Conservation (phyloP, 2,329 filamentous ascomycete genomes). For the Blumeriella jaapii region DNA sequence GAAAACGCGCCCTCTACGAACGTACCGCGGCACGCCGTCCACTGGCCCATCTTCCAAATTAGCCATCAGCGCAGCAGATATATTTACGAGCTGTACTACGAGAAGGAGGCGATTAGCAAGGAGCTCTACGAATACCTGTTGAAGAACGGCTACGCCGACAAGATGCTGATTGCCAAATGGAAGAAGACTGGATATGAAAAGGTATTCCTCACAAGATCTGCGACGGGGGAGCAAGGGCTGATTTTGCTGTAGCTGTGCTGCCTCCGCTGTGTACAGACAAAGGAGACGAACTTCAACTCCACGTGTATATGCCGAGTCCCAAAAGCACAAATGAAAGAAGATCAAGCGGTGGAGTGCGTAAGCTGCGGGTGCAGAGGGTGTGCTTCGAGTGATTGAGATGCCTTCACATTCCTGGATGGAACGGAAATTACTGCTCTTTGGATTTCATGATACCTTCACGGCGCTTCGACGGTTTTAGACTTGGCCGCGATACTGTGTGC, state of each 20-base stretch:
- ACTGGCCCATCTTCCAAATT: conserved; percentile 98
- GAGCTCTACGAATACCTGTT: conserved; percentile 89
- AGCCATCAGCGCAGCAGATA: conserved; percentile 85
- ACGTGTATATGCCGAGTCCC: conserved; percentile 97
- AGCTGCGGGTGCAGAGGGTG: conserved; percentile 91
- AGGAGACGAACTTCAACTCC: conserved; percentile 97
- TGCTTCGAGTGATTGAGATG: conserved; percentile 67
- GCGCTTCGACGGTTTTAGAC: conserved; percentile 7
- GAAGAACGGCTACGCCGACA: conserved; percentile 93
- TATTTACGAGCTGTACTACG: conserved; percentile 95
- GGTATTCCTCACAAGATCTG: conserved; percentile 36
- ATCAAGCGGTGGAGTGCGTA: conserved; percentile 84
- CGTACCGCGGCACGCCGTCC: conserved; percentile 74
- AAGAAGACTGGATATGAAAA: conserved; percentile 99
- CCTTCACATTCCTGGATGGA: not conserved
- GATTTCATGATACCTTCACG: conserved; percentile 17
- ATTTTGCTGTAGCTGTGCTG: conserved; percentile 62
- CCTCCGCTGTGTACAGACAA: conserved; percentile 93
- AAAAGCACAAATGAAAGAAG: conserved; percentile 77
- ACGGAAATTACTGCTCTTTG: not conserved
- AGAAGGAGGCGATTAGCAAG: conserved; percentile 90
- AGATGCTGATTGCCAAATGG: conserved; percentile 96
- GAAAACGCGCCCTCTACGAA: conserved; percentile 78
- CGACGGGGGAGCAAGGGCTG: conserved; percentile 4
- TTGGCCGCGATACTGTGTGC: not conserved